These are phyloP conservation scores for Omphalotus olearius DNA, from an alignment of 1,284 basidiomycete genomes.

Conservation along the genomic window DNA sequence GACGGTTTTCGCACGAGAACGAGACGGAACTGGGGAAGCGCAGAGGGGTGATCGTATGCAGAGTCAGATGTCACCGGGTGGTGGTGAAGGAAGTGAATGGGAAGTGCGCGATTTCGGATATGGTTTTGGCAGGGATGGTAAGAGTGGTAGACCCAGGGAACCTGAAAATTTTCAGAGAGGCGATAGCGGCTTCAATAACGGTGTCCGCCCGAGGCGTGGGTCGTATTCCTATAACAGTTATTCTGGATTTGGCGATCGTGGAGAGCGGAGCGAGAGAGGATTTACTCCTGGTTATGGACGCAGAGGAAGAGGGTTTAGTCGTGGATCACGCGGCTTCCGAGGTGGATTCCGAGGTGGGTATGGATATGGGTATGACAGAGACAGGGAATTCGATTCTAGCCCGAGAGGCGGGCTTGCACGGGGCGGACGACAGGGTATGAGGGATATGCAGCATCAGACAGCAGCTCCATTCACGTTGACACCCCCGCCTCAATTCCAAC, in stretches of 20 bases:
- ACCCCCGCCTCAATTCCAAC: slow-evolving; percentile 31
- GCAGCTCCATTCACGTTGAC: slow-evolving; percentile 31
- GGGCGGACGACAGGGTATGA: slow-evolving; percentile 23
- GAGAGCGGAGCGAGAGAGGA: background rate
- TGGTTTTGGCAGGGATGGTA: slow-evolving; percentile 45
- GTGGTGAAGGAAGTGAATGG: slow-evolving; percentile 32
- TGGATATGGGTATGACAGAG: slow-evolving; percentile 23
- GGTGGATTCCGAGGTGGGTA: slow-evolving; percentile 13
- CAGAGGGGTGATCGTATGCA: background rate
- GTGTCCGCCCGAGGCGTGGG: slow-evolving; percentile 22
- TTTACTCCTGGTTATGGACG: slow-evolving; percentile 1
- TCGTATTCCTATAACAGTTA: slow-evolving; percentile 15
- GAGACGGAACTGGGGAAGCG: background rate
- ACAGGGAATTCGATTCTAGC: slow-evolving; percentile 14
- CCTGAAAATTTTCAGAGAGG: too few species aligned
- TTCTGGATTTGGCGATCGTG: background rate
- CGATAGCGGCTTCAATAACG: too few species aligned
- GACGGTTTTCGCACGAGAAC: background rate
- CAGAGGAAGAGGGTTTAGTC: background rate
- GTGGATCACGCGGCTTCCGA: slow-evolving; percentile 4
- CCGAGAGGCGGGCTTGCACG: slow-evolving; percentile 19
- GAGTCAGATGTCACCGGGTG: too few species aligned
- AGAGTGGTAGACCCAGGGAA: slow-evolving; percentile 19
- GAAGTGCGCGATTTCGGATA: slow-evolving; percentile 61
- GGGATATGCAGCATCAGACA: slow-evolving; percentile 21